Evolutionary conservation across 495 filamentous ascomycete species (phyloP), one percentile per base, ranked within the genome.

Genomic region (Clohesyomyces aquaticus): DNA sequence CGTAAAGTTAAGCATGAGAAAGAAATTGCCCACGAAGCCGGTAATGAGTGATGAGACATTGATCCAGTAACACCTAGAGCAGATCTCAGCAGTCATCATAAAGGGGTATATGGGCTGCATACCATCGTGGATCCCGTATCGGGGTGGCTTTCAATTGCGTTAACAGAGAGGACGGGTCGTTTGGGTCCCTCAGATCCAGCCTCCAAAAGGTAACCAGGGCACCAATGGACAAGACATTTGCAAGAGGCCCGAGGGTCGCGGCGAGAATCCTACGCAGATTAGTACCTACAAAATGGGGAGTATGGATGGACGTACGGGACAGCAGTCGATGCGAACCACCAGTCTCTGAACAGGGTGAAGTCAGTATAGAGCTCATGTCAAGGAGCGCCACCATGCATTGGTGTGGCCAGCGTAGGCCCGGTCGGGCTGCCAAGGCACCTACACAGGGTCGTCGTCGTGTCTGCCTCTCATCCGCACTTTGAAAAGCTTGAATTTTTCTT

Each of bases 1-100:
- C 8, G 91, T 91, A 80, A 96, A 96, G 75, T 96, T 96, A 61
- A 87, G 81, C 2, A 91, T 73, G 14, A 91, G 76, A 63, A 88
- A 85, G 4, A 89, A 57, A 70, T 91, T 91, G 3, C 88, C 88
- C 1, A 81, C 73, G 21, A 90, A 81, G 3, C 88, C 88, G 50
- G 78, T 84, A 10, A 78, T 81, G 10, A 91, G 78, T 16, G 86
- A 89, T 4, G 82, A 72, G 1, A 80, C 85, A 73, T 91, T 91
- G 18, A 86, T 65, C 50, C 53, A 66, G 53, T 75, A 68, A 41
- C 71, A 72, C 75, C 68, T 68, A n/a, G n/a, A n/a, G 22, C 27
- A 29, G 3, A 68, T 27, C 23, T 63, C 27, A 57, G 38, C 19
- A 19, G 18, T 12, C 22, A 6, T n/a, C 19, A 14, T n/a, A 60